Conservation (phyloP, 805 yeast species). For the Barnettozyma salicaria region DNA sequence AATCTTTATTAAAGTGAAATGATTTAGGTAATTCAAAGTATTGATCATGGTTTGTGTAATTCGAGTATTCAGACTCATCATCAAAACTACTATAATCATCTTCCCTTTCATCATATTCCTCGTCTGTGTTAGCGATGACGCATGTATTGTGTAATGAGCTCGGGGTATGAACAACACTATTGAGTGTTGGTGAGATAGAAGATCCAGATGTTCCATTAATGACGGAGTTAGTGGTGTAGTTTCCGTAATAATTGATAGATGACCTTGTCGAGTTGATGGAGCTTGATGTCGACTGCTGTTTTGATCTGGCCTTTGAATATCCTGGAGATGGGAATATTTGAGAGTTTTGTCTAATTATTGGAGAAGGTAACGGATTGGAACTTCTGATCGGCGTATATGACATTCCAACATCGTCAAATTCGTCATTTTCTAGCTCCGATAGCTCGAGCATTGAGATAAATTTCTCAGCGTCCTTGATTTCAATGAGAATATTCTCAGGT, state of each 20-base stretch:
- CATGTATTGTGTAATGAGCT: conserved; percentile 7
- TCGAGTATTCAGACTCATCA: not conserved
- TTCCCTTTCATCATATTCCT: conserved; percentile 12
- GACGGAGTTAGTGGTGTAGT: conserved; percentile 8
- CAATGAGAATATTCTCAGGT: conserved; percentile 63
- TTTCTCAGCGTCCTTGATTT: conserved; percentile 47
- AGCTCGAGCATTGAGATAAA: conserved; percentile 29
- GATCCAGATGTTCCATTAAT: not conserved
- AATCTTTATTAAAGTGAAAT: conserved; percentile 3
- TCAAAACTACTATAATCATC: conserved; percentile 4
- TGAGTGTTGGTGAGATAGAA: conserved; percentile 13
- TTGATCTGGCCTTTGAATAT: conserved; percentile 2
- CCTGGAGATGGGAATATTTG: conserved; percentile 3
- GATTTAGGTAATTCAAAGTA: conserved; percentile 6
- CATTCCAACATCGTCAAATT: not conserved
- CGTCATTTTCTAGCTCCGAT: conserved; percentile 15
- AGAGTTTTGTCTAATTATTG: conserved; percentile 28
- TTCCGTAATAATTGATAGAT: conserved; percentile 18
- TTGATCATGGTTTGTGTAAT: not conserved
- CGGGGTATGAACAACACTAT: conserved; percentile 5
- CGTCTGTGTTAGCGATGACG: conserved; percentile 12
- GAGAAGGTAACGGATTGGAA: conserved; percentile 43
- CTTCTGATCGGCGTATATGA: conserved; percentile 23
- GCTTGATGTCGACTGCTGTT: conserved; percentile 3
- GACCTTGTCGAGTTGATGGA: conserved; percentile 7